Percentiles rank a stretch among this genome's conserved stretches.
phyloP scores from a whole-genome alignment of 2,329 filamentous ascomycete species.

The Graphilbum sp. region DNA sequence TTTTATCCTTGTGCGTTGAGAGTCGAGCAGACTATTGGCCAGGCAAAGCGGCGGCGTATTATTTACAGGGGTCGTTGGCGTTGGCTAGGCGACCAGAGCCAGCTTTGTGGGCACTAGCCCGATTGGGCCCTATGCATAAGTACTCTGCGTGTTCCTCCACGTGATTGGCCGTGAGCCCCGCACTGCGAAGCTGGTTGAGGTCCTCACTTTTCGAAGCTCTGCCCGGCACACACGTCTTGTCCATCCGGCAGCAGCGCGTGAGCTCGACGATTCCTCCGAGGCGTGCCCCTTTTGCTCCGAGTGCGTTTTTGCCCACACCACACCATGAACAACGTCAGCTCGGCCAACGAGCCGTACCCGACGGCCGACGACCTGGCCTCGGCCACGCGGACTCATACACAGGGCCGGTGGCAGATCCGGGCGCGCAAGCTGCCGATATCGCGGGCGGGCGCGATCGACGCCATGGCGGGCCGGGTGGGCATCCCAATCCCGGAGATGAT shows the following conservation, averaged over 20 bases:
- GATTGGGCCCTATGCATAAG: too few species aligned
- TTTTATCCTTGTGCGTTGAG: too few species aligned
- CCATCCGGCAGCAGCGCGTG: too few species aligned
- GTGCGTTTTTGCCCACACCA: too few species aligned
- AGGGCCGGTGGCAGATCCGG: slow-evolving; percentile 56
- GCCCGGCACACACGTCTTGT: too few species aligned
- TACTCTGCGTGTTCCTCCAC: too few species aligned
- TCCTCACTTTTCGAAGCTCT: too few species aligned
- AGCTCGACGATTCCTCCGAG: too few species aligned
- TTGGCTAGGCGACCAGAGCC: slow-evolving; percentile 1
- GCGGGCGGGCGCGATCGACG: slow-evolving; percentile 78
- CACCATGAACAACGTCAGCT: slow-evolving; percentile 17
- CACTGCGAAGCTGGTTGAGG: too few species aligned
- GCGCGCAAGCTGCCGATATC: slow-evolving; percentile 89
- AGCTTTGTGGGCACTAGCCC: background rate
- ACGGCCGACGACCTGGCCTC: slow-evolving; percentile 29
- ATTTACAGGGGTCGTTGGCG: background rate
- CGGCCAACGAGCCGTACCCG: slow-evolving; percentile 37
- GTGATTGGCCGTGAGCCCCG: too few species aligned
- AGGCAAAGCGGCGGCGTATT: background rate
- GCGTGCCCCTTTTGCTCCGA: too few species aligned
- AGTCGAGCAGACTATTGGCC: too few species aligned
- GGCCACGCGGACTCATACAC: slow-evolving; percentile 39
- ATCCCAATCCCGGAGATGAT: slow-evolving; percentile 98
- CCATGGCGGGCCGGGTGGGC: slow-evolving; percentile 59